Conservation (phyloP, 2,329 filamentous ascomycete genomes). For the Penicillium sp. region DNA sequence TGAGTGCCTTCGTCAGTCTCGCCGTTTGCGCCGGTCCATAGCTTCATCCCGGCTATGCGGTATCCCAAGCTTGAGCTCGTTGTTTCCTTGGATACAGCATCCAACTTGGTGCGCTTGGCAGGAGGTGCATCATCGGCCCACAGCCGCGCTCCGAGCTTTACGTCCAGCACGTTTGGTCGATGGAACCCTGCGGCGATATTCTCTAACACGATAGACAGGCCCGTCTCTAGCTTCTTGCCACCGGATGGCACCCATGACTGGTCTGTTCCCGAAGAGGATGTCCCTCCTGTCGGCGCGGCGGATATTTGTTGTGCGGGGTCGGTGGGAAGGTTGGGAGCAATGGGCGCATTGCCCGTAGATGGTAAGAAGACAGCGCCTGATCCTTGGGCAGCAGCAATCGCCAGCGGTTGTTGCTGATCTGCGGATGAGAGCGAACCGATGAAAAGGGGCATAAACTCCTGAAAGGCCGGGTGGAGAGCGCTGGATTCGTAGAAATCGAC, state of each 20-base stretch:
- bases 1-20: conserved; percentile 30
- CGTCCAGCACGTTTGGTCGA: conserved; percentile 83
- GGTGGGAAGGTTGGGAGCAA: conserved; percentile 9
- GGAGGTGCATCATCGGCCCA: conserved; percentile 69
- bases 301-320: conserved; percentile 24
- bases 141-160: conserved; percentile 80
- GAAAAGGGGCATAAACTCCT: conserved; percentile 76
- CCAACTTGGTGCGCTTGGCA: conserved; percentile 56
- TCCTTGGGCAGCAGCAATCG: conserved; percentile 49
- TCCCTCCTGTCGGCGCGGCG: conserved; percentile 22
- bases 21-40: conserved; percentile 45
- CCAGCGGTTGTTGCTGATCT: conserved; percentile 42
- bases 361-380: conserved; percentile 36
- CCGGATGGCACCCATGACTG: conserved; percentile 47
- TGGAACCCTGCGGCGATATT: conserved; percentile 78
- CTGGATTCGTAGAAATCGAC: conserved; percentile 84
- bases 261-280: conserved; percentile 20
- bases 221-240: conserved; percentile 66
- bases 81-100: conserved; percentile 56
- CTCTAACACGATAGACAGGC: conserved; percentile 75
- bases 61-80: conserved; percentile 59
- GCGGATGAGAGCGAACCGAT: conserved; percentile 74
- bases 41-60: conserved; percentile 62
- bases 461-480: conserved; percentile 65
- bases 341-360: conserved; percentile 16